Conservation (phyloP, 305 asterid species). For the Fraxinus albicans region DNA sequence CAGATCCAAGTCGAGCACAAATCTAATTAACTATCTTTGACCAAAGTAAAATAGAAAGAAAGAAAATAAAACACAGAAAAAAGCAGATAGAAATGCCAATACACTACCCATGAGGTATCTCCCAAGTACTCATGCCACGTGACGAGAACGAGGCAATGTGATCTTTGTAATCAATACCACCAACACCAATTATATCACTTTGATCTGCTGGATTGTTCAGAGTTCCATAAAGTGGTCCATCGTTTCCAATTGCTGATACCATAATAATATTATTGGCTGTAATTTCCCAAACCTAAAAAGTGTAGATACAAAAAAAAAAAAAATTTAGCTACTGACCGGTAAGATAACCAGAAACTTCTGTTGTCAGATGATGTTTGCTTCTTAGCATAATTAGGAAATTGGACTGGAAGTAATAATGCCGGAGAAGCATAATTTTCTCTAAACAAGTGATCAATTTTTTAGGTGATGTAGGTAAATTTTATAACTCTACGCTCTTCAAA, state of each 20-base stretch:
- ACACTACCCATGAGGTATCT: conserved; percentile 95
- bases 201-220: conserved; percentile 99
- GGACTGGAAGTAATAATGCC: background rate
- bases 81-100: conserved; percentile 24
- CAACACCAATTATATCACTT: conserved; percentile 99
- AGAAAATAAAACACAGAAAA: conserved; percentile 8
- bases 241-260: conserved; percentile 99
- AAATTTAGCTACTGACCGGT: conserved; percentile 3
- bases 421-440: conserved; percentile 13
- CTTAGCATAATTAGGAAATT: conserved; percentile 3
- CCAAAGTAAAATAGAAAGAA: conserved; percentile 5
- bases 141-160: conserved; percentile 99
- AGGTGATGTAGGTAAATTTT: conserved; percentile 1
- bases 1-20: background rate
- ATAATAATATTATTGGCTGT: conserved; percentile 93
- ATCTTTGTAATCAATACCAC: conserved; percentile 98
- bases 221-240: conserved; percentile 99
- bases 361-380: conserved; percentile 13
- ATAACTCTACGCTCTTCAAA: background rate
- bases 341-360: conserved; percentile 11
- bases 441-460: conserved; percentile 2
- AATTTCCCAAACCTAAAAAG: conserved; percentile 88
- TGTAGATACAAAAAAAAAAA: conserved; percentile 2
- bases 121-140: conserved; percentile 99
- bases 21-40: conserved; percentile 10